Evolutionary conservation across 176 grass and related monocot species (phyloP), one percentile per base, ranked within the genome.

Genomic region (Eragrostis curvula): DNA sequence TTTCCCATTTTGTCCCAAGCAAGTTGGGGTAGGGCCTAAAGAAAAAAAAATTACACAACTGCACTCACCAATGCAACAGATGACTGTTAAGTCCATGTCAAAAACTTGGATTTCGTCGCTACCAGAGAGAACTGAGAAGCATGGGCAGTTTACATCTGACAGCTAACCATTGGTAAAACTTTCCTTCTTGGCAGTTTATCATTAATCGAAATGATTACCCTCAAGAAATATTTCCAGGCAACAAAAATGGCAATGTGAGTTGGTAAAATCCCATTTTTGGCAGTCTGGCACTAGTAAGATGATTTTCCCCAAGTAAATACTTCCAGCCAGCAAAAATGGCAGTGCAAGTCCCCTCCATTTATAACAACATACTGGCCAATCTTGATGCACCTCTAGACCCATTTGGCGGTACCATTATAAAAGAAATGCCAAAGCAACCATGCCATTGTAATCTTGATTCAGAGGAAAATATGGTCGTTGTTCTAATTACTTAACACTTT

Each of bases 401-500:
- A 73, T 73, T 58, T 73, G 58, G 72, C 43, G 23, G 49, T 41
- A 90, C 55, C 79, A 69, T 13, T 76, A 9, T 83, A 51, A 42
- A 29, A 68, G 18, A 83, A 78, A 79, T 73, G 49, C 13, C 13
- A 43, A 82, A 86, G 78, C 28, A 71, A 78, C 65, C 21, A 56
- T 78, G 41, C 13, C 58, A 82, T 68, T 9, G 45, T 66, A 60
- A 86, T 60, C 40, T 72, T 74, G 73, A 82, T 59, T 90, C 79
- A 82, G 58, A 73, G 41, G 49, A 43, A 67, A 21, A 25, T 36
- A 67, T 60, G 32, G 23, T 24, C 23, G 15, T 46, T 57, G 50
- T 78, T 78, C 16, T 52, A 36, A 73, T 78, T 79, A 73, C 60
- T 89, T 85, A 65, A 77, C 57, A 74, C 64, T 75, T 79, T 90